A percentile compares a stretch with the other conserved stretches of the same genome.
Evolutionary conservation across 2,329 filamentous ascomycete genomes (phyloP).

Genomic region (Penicillium sp.): DNA sequence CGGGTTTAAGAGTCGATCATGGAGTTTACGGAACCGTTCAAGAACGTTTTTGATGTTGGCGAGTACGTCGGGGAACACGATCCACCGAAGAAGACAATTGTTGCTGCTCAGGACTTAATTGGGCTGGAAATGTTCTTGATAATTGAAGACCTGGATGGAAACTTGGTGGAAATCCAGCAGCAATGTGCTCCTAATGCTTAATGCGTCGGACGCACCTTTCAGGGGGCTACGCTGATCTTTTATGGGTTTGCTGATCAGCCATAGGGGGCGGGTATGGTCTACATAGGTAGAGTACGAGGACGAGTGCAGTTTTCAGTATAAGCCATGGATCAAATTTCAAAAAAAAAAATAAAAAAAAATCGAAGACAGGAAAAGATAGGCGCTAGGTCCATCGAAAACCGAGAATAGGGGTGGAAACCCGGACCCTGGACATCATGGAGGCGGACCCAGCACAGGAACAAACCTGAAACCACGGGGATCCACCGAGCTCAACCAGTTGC

Average conservation of each 20-base stretch:
- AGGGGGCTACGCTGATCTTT: not conserved
- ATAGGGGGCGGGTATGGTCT: not conserved
- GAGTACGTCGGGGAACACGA: conserved; percentile 7
- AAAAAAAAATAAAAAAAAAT: no score
- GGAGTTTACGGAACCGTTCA: conserved; percentile 3
- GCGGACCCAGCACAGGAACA: not conserved
- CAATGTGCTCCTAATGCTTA: not conserved
- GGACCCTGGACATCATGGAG: not conserved
- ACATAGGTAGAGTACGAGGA: not conserved
- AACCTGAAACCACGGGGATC: conserved; percentile 11
- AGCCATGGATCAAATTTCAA: no score
- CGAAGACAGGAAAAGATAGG: not conserved
- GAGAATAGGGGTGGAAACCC: not conserved
- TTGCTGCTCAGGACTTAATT: conserved; percentile 8
- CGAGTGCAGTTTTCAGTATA: not conserved
- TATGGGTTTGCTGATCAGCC: not conserved
- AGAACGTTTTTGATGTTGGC: conserved; percentile 7
- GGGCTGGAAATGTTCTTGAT: conserved; percentile 7
- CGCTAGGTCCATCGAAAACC: not conserved
- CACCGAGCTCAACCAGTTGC: not conserved
- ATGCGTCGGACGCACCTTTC: not conserved
- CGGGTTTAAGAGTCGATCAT: not conserved
- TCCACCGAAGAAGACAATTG: conserved; percentile 5
- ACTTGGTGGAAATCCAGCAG: conserved; percentile 9
- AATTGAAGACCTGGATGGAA: conserved; percentile 8